phyloP scores from a whole-genome alignment of 192 early-diverging fungal species.

The Diversispora epigaea region DNA sequence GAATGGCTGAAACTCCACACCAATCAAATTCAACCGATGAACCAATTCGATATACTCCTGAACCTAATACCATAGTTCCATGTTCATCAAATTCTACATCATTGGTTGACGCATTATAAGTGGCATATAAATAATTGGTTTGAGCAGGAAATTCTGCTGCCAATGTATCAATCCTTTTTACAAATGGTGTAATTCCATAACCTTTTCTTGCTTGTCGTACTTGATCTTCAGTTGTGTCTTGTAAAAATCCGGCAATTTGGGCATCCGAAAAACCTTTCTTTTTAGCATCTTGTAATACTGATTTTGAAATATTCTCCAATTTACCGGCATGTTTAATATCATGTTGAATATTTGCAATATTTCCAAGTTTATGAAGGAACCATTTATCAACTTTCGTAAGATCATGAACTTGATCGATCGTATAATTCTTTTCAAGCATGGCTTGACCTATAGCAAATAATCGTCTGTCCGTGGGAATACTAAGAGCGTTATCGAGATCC shows the following conservation, averaged over 20 bases:
- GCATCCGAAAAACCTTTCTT: conserved; percentile 96
- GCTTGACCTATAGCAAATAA: conserved; percentile 97
- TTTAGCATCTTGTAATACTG: conserved; percentile 73
- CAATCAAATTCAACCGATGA: conserved; percentile 99
- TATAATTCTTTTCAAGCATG: conserved; percentile 82
- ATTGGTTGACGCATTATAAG: conserved; percentile 93
- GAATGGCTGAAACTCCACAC: conserved; percentile 96
- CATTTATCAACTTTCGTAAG: conserved; percentile 94
- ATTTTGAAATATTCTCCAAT: conserved; percentile 61
- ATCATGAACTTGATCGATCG: conserved; percentile 86
- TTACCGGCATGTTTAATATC: conserved; percentile 55
- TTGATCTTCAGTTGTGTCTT: conserved; percentile 84
- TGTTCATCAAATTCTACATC: conserved; percentile 91
- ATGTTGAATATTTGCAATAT: conserved; percentile 79
- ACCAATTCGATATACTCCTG: conserved; percentile 98
- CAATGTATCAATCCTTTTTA: conserved; percentile 98
- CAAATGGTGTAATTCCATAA: conserved; percentile 84
- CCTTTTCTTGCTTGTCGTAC: conserved; percentile 81
- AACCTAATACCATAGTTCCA: conserved; percentile 95
- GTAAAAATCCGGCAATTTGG: conserved; percentile 65
- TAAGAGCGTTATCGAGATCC: conserved; percentile 84
- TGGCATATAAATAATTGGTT: conserved; percentile 99
- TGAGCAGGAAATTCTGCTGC: conserved; percentile 98
- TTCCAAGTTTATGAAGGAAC: conserved; percentile 94
- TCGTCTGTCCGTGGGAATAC: conserved; percentile 89